Percentiles rank a stretch among this genome's conserved stretches.
phyloP scores from a whole-genome alignment of 768 basidiomycete genomes.

The Boletus vermiculosoides region DNA sequence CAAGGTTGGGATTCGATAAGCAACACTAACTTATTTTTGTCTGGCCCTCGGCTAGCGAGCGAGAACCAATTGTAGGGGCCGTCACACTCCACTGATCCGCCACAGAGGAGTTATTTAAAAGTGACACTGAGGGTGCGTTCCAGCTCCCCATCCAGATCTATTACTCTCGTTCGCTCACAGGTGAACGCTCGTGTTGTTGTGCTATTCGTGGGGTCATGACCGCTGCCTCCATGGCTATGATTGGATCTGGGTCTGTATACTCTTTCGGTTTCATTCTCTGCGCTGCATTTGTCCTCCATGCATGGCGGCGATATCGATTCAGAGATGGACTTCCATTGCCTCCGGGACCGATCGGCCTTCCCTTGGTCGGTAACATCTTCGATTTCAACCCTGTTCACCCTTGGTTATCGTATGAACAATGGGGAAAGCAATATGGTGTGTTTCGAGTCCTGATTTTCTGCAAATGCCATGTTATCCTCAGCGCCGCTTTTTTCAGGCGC shows the following conservation, averaged over 20 bases:
- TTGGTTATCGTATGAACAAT: slow-evolving; percentile 35
- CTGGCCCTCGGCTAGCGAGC: not conserved
- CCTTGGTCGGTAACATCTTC: slow-evolving; percentile 27
- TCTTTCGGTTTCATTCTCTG: slow-evolving; percentile 5
- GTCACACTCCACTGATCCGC: not conserved
- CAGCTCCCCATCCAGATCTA: not conserved
- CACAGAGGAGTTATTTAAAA: not conserved
- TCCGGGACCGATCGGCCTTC: slow-evolving; percentile 53
- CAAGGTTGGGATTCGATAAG: too few species aligned
- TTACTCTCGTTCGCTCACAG: not conserved
- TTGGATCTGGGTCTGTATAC: slow-evolving; percentile 2
- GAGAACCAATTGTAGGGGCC: not conserved
- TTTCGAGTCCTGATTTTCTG: not conserved
- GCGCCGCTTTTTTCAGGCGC: slow-evolving; percentile 11
- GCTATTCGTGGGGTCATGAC: too few species aligned
- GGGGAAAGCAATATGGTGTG: slow-evolving; percentile 35
- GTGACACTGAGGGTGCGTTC: not conserved
- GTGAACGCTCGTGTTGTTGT: not conserved
- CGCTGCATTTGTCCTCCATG: slow-evolving; percentile 1
- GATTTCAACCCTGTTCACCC: slow-evolving; percentile 23
- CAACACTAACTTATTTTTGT: not conserved
- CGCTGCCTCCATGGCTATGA: not conserved
- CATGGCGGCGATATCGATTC: slow-evolving; percentile 16
- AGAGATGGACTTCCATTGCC: slow-evolving; percentile 37
- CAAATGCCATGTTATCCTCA: not conserved